These are phyloP conservation scores for Didymella glomerata DNA, from an alignment of 2,329 filamentous ascomycete genomes.

Conservation along the genomic window DNA sequence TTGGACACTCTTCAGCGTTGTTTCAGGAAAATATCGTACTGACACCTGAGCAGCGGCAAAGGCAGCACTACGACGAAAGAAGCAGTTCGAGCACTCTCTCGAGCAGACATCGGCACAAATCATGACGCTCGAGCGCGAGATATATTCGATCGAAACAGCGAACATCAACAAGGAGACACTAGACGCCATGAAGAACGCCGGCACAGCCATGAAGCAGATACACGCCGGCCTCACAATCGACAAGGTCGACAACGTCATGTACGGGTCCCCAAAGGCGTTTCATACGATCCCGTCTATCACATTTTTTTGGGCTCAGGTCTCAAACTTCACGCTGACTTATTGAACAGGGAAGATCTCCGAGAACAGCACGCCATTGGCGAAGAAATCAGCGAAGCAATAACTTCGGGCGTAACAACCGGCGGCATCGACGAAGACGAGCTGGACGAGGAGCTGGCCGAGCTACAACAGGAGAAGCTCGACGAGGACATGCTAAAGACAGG, in stretches of 20 bases:
- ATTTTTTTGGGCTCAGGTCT: background rate
- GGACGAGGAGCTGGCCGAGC: constrained; percentile 80
- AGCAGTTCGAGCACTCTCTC: constrained; percentile 88
- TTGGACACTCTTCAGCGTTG: background rate
- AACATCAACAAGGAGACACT: constrained; percentile 99
- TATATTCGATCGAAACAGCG: constrained; percentile 95
- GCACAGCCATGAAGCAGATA: constrained; percentile 90
- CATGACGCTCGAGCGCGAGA: constrained; percentile 90
- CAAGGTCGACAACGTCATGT: constrained; percentile 96
- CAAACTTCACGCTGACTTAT: constrained; percentile 11
- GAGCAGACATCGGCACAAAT: constrained; percentile 93
- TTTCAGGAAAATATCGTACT: constrained; percentile 9
- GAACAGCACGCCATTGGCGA: constrained; percentile 94
- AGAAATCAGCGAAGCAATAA: constrained; percentile 89
- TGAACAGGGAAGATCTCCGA: constrained; percentile 79
- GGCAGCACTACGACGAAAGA: constrained; percentile 90
- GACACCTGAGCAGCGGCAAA: constrained; percentile 74
- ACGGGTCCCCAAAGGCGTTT: constrained; percentile 54
- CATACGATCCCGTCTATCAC: too few species aligned
- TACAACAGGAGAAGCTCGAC: constrained; percentile 94
- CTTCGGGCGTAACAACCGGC: constrained; percentile 71
- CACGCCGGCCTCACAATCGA: constrained; percentile 90
- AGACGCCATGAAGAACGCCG: constrained; percentile 90
- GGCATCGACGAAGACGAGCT: constrained; percentile 85
- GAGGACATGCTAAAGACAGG: constrained; percentile 93